Conservation (phyloP, 73 alveolate species). For the Tetrahymena borealis region DNA sequence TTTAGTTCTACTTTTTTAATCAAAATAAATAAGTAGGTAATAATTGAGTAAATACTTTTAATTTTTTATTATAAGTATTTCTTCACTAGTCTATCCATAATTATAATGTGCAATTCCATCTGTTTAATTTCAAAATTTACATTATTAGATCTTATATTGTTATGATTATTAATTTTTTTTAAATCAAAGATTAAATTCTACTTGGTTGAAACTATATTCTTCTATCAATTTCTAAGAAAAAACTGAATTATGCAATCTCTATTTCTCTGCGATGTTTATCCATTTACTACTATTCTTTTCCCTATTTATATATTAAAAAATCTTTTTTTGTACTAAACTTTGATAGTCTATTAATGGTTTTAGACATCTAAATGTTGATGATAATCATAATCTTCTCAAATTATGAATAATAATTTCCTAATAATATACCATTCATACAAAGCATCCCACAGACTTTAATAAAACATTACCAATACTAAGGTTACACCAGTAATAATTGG, state of each 20-base stretch:
- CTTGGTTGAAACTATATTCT: background rate
- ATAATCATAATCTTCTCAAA: background rate
- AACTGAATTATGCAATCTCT: background rate
- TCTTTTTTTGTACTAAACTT: no score
- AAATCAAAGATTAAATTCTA: background rate
- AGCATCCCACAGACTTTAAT: background rate
- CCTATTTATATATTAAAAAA: background rate
- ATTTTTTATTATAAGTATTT: no score
- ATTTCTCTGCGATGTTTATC: background rate
- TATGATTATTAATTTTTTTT: background rate
- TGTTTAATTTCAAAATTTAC: no score
- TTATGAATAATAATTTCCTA: background rate
- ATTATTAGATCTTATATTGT: background rate
- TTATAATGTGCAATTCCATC: no score
- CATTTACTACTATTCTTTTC: background rate
- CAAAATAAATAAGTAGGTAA: no score
- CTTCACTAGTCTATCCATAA: no score
- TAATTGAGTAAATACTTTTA: no score
- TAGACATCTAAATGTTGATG: no score
- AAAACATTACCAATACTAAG: background rate
- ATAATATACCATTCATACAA: background rate
- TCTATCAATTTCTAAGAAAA: background rate
- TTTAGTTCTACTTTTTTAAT: background rate
- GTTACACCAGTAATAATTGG: background rate
- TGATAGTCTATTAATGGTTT: no score